phyloP scores from a whole-genome alignment of 1,284 basidiomycete genomes.

The Microbotryum silenes-acaulis region DNA sequence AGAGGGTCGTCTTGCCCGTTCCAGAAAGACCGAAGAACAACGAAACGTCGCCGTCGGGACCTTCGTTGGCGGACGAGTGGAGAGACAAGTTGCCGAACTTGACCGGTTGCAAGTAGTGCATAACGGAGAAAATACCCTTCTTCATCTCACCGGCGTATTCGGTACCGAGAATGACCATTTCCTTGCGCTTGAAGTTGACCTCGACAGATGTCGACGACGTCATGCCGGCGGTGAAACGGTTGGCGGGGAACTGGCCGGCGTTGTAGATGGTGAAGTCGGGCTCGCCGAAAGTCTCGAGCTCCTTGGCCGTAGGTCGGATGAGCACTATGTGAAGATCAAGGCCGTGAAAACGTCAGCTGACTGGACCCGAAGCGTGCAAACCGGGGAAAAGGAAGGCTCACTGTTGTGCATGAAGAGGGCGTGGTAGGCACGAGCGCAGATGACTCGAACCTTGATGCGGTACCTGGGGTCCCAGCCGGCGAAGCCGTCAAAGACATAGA shows the following conservation, averaged over 20 bases:
- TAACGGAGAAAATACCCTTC: constrained; percentile 99
- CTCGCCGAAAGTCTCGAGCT: constrained; percentile 91
- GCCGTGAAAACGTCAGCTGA: constrained; percentile 15
- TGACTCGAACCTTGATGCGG: constrained; percentile 99
- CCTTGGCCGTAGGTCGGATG: constrained; percentile 91
- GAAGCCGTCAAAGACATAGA: constrained; percentile 60
- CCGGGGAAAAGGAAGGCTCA: constrained; percentile 44
- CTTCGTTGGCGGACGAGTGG: constrained; percentile 98
- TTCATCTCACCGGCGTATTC: constrained; percentile 99
- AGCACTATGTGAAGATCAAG: constrained; percentile 58
- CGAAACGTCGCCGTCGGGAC: constrained; percentile 83
- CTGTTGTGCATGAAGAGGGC: constrained; percentile 88
- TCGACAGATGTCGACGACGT: constrained; percentile 97
- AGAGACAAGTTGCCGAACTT: constrained; percentile 97
- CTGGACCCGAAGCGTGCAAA: not conserved
- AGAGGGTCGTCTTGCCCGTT: constrained; percentile 96
- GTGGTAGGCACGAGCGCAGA: constrained; percentile 97
- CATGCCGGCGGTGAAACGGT: constrained; percentile 99
- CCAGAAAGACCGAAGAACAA: constrained; percentile 99
- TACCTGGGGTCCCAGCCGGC: constrained; percentile 88
- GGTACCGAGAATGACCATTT: constrained; percentile 99
- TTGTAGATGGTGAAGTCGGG: constrained; percentile 99
- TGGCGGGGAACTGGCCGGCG: constrained; percentile 99
- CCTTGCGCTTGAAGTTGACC: constrained; percentile 99
- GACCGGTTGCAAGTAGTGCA: constrained; percentile 99